Percentiles rank a stretch among this genome's conserved stretches.
Evolutionary conservation across 345 rosid genomes (phyloP).

Genomic region (Schrenkiella parvula): DNA sequence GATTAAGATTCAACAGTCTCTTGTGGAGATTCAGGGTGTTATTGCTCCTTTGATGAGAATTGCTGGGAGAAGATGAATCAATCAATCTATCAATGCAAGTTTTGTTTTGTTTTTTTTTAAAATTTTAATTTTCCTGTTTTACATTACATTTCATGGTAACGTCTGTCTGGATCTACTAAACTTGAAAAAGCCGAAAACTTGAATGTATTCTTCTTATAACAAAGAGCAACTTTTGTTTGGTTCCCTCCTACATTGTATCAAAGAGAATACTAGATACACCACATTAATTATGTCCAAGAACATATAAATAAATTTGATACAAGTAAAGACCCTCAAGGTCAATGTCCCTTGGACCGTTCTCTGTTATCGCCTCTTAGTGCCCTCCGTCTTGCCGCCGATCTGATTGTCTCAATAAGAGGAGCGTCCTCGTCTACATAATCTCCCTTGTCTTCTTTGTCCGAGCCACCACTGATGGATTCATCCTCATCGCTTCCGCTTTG

Average conservation of each 20-base stretch:
- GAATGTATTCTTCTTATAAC: background rate
- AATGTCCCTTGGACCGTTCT: slow-evolving; percentile 23
- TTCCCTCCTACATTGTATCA: background rate
- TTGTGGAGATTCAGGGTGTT: slow-evolving; percentile 80
- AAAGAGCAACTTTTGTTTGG: slow-evolving; percentile 6
- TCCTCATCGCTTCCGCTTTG: slow-evolving; percentile 77
- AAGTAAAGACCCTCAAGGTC: background rate
- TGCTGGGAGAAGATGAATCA: slow-evolving; percentile 53
- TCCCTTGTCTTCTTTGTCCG: slow-evolving; percentile 66
- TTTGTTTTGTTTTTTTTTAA: background rate
- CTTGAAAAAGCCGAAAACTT: background rate
- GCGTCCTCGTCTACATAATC: slow-evolving; percentile 59
- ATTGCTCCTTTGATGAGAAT: slow-evolving; percentile 74
- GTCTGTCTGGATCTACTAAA: background rate
- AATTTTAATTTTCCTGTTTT: background rate
- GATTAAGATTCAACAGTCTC: slow-evolving; percentile 67
- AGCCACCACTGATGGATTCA: slow-evolving; percentile 62
- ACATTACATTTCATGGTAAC: background rate
- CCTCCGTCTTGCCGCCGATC: slow-evolving; percentile 65
- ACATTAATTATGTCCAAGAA: background rate
- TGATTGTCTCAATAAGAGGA: slow-evolving; percentile 72
- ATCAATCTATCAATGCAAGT: background rate
- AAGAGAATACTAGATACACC: background rate
- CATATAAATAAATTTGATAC: background rate
- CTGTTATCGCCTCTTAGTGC: slow-evolving; percentile 44